These are phyloP conservation scores for Fraxinus angustifolia DNA, from an alignment of 305 asterid genomes.

Conservation along the genomic window DNA sequence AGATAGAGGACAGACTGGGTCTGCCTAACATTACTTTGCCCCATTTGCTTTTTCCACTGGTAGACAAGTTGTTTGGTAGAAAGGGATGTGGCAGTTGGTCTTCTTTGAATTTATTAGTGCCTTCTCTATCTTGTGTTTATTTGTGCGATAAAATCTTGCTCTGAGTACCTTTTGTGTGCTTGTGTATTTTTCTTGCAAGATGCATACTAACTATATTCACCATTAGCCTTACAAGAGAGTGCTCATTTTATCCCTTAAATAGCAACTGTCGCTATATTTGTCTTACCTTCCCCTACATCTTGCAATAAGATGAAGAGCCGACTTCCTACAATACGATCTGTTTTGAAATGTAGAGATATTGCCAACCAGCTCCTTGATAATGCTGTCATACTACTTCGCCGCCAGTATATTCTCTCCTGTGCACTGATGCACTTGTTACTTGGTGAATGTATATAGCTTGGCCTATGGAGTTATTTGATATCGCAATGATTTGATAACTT, in stretches of 20 bases:
- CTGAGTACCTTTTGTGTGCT: neutral
- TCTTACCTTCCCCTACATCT: neutral
- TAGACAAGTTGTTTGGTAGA: neutral
- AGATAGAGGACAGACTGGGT: neutral
- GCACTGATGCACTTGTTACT: neutral
- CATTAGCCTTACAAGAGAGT: neutral
- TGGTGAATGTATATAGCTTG: neutral
- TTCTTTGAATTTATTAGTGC: neutral
- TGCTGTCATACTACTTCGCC: neutral
- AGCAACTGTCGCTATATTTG: neutral
- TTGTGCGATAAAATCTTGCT: neutral
- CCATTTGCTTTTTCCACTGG: neutral
- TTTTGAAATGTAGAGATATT: neutral
- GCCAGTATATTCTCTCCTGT: neutral
- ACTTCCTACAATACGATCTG: neutral
- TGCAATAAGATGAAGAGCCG: neutral
- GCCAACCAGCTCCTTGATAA: neutral
- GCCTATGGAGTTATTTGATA: neutral
- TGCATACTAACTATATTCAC: neutral
- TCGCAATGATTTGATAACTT: neutral
- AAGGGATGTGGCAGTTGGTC: neutral
- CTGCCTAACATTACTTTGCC: neutral
- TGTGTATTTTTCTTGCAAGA: constrained; percentile 1
- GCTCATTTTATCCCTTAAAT: neutral
- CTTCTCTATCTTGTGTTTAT: neutral